Evolutionary conservation across 371 early-diverging fungal species (phyloP), one percentile per base, ranked within the genome.

Genomic region (Mycotypha africana): DNA sequence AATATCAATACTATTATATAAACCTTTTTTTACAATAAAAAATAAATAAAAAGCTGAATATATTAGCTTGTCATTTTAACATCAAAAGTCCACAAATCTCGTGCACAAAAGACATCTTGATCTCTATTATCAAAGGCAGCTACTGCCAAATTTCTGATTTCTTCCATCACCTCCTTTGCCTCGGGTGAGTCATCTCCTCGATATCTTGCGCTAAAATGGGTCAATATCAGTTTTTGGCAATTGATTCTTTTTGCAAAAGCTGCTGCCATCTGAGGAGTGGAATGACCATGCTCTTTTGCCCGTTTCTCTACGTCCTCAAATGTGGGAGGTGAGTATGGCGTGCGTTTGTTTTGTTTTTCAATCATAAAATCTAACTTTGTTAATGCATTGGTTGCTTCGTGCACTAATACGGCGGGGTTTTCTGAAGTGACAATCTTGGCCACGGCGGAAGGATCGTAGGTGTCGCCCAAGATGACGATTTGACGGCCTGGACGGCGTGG

Each of bases 201-300:
- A 42, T 83, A 83, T 3, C 83, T 42, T 14, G 66, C 64, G 36
- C 76, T 76, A 41, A 83, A 83, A 61, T 83, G 83, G 1, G 78
- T 83, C 50, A 83, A 23, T 0, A 79, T 60, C 17, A 83, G 33
- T 22, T 49, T 55, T 35, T 62, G 47, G 5, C 78, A 79, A 2
- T 53, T 43, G 2, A 81, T 58, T 9, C 45, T 41, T 19, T 62
- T 57, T 10, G 77, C 81, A 44, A 78, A 60, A 0, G 31, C 32
- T 2, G 65, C 83, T 6, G 83, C 83, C 76, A 83, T 79, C 45
- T 79, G 70, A 9, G 83, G 83, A 3, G 79, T 83, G 0, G 81
- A 81, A 47, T 83, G 83, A 0, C 83, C 83, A 47, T 79, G 78
- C 0, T 51, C 48, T 8, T 50, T 43, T 11, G 79, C 64, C 5